Evolutionary conservation across 768 basidiomycete species (phyloP), one percentile per base, ranked within the genome.

Genomic region (Pleurotus giganteus): DNA sequence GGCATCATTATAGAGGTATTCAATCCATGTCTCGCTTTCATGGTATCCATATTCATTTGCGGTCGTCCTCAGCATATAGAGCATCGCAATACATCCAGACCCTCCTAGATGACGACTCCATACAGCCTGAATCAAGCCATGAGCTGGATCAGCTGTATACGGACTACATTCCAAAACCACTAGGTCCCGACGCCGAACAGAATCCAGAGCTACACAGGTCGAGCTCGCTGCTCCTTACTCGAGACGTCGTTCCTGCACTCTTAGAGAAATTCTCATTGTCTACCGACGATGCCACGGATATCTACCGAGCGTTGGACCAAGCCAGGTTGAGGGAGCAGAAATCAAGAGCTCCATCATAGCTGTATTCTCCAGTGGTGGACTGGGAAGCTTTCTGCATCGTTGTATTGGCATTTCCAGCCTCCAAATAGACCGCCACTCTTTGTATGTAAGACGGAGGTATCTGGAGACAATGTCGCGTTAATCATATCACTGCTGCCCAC

Each of bases 1-100:
- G 89, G 89, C 86, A 85, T 37, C 90, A 93, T 68, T 92, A 86
- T 66, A 81, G 76, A 78, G 89, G 89, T 89, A 54, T 44, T 55
- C 53, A 31, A 7, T 23, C 54, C 36, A 24, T 7, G n/a, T n/a
- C 27, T 50, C 13, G 13, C 13, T 15, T 24, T 3, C 32, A 12
- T 34, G 7, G 4, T 27, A 32, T 52, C n/a, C 24, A 58, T 23
- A 54, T 19, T 36, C 43, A 24, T 23, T 36, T 26, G n/a, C n/a
- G n/a, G n/a, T n/a, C n/a, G n/a, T 24, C 19, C 27, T 3, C 62
- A 89, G 88, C 87, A 27, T 88, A 82, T 69, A 86, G 79, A 72
- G 78, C 87, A 32, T 86, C 90, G 7, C 74, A 82, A 63, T 85
- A 90, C 70, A 71, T 92, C 1, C 72, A 83, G 59, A 73, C 72